Evolutionary conservation across 148 eudicot genomes (phyloP), one percentile per base, ranked within the genome.

Genomic region (Polygonum aviculare): DNA sequence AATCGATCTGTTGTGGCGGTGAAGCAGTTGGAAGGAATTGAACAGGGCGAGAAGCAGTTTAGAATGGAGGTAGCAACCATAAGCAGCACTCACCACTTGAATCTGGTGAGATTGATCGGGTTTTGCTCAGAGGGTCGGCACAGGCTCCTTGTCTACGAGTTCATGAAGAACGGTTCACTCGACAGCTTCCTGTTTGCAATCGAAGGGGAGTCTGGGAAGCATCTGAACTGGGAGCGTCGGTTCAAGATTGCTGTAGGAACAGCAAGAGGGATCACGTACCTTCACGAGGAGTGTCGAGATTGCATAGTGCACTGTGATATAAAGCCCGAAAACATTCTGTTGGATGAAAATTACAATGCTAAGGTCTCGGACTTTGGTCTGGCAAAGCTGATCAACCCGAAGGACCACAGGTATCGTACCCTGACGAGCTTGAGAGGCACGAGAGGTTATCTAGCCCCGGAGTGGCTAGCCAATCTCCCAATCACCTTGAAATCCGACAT

Each of bases 31-130:
- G 96, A 94, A 79, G 97, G 97, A 51, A 90, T 92, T 52, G 98
- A 88, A 80, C 97, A 92, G 75, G 98, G 97, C 10, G 98, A 94
- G 86, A 94, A 86, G 74, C 97, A 94, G 76, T 94, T 94, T 77
- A 81, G 97, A 59, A 90, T 92, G 96, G 98, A 94, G 77, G 98
- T 94, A 14, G 97, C 97, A 22, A 90, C 97, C 14, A 94, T 94
- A 19, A 90, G 93, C 63, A 94, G 97, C 79, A 94, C 97, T 51
- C 97, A 94, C 76, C 98, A 94, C 82, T 80, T 92, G 79, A 94
- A 94, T 78, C 77, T 94, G 78, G 93, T 94, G 70, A 86, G 96
- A 75, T 63, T 94, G 79, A 89, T 90, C 8, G 98, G 97, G 14
- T 93, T 91, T 69, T 93, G 98, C 76, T 91, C 97, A 0, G 91